Conservation (phyloP, 2,329 filamentous ascomycete genomes). For the Myriosclerotinia scirpicola region DNA sequence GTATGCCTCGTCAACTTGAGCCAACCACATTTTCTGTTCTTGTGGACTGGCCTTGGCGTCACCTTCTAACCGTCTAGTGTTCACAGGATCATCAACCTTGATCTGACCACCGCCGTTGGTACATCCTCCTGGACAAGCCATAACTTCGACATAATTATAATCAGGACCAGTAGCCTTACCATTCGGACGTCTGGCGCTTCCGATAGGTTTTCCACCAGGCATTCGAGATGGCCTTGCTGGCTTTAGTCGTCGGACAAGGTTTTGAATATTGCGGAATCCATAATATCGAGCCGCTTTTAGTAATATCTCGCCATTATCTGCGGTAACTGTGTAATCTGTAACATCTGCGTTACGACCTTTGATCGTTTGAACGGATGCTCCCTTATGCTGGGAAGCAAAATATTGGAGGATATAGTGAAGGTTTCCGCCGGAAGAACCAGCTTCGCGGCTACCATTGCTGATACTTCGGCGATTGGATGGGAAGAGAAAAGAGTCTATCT, state of each 20-base stretch:
- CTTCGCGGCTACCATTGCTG: conserved; percentile 51
- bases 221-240: conserved; percentile 76
- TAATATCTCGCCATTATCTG: conserved; percentile 56
- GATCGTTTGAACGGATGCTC: conserved; percentile 67
- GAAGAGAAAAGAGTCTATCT: conserved; percentile 73
- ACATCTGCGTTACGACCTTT: conserved; percentile 90
- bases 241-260: conserved; percentile 88
- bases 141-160: conserved; percentile 94
- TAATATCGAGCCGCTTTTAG: conserved; percentile 90
- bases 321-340: conserved; percentile 73
- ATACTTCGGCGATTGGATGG: conserved; percentile 46
- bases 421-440: conserved; percentile 86
- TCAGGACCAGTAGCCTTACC: conserved; percentile 57
- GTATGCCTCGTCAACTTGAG: conserved; percentile 83
- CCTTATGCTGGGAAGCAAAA: conserved; percentile 68
- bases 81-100: conserved; percentile 76
- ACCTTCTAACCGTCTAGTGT: conserved; percentile 51
- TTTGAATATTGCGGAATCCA: conserved; percentile 97
- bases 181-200: conserved; percentile 53
- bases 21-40: conserved; percentile 85
- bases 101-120: conserved; percentile 97
- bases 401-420: conserved; percentile 80
- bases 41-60: conserved; percentile 63
- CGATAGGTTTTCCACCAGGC: conserved; percentile 68
- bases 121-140: conserved; percentile 98